Evolutionary conservation across 176 grass and related monocot genomes (phyloP).

Genomic region (Canna indica): DNA sequence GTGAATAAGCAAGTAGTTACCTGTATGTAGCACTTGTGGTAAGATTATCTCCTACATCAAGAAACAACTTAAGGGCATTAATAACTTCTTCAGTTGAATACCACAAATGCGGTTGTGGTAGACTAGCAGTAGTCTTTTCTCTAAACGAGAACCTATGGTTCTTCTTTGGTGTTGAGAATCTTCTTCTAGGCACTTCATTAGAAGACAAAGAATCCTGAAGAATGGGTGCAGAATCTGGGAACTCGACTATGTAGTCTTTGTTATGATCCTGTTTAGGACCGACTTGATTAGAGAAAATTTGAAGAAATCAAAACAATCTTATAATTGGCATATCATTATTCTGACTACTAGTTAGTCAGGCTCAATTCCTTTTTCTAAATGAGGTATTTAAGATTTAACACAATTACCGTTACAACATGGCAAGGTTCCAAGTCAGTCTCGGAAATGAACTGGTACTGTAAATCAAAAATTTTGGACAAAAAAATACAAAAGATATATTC

Average conservation of each 20-base stretch:
- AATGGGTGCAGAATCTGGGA: slow-evolving; percentile 64
- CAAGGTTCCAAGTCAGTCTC: too few relatives aligned
- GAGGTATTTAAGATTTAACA: background rate
- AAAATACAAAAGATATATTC: too few relatives aligned
- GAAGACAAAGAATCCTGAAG: slow-evolving; percentile 26
- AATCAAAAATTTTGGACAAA: too few relatives aligned
- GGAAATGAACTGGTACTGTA: too few relatives aligned
- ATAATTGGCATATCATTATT: too few relatives aligned
- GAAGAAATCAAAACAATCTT: slow-evolving; percentile 16
- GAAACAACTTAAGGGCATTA: slow-evolving; percentile 69
- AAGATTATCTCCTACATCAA: slow-evolving; percentile 44
- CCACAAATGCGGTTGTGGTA: slow-evolving; percentile 82
- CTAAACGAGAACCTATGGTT: slow-evolving; percentile 47
- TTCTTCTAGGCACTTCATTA: slow-evolving; percentile 23
- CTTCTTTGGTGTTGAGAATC: slow-evolving; percentile 25
- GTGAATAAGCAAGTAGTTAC: slow-evolving; percentile 27
- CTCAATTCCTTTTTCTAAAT: background rate
- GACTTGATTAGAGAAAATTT: slow-evolving; percentile 29
- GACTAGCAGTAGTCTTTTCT: slow-evolving; percentile 28
- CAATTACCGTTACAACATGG: too few relatives aligned
- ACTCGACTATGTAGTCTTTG: slow-evolving; percentile 85
- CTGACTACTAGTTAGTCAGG: background rate
- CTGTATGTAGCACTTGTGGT: slow-evolving; percentile 63
- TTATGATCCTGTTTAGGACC: slow-evolving; percentile 64
- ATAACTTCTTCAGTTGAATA: slow-evolving; percentile 67